Percentiles rank a stretch among this genome's conserved stretches.
Evolutionary conservation across 441 rosid genomes (phyloP).

Genomic region (Populus hybrid): DNA sequence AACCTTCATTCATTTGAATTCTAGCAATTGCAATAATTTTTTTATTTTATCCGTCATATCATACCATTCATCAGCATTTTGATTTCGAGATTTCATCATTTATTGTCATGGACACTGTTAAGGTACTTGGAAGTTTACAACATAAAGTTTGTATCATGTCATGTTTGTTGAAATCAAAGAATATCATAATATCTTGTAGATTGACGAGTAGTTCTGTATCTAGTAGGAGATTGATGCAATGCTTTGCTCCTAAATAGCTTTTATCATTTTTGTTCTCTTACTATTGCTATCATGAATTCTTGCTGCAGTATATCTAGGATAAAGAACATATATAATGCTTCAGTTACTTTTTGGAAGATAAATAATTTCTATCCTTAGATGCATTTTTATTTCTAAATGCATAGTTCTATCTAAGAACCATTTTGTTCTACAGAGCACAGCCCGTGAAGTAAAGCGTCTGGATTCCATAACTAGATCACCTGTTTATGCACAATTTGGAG

Average conservation of each 20-base stretch:
- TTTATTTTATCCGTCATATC: not conserved
- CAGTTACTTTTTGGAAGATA: not conserved
- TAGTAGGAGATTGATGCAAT: not conserved
- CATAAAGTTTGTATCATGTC: not conserved
- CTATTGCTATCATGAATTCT: not conserved
- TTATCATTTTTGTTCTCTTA: not conserved
- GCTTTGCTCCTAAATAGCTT: not conserved
- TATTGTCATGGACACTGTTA: not conserved
- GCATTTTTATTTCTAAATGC: not conserved
- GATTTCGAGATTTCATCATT: not conserved
- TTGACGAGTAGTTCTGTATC: not conserved
- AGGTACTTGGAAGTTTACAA: not conserved
- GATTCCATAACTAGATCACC: constrained; percentile 90
- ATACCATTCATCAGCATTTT: not conserved
- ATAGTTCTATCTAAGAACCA: not conserved
- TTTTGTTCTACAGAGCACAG: constrained; percentile 61
- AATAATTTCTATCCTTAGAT: not conserved
- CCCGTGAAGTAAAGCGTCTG: constrained; percentile 91
- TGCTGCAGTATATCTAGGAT: not conserved
- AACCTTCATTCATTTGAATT: not conserved
- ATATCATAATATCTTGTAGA: not conserved
- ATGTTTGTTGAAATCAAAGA: not conserved
- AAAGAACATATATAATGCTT: not conserved
- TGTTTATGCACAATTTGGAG: constrained; percentile 92
- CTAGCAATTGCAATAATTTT: not conserved